Conservation (phyloP, 331 rosid genomes). For the Telfairia occidentalis region DNA sequence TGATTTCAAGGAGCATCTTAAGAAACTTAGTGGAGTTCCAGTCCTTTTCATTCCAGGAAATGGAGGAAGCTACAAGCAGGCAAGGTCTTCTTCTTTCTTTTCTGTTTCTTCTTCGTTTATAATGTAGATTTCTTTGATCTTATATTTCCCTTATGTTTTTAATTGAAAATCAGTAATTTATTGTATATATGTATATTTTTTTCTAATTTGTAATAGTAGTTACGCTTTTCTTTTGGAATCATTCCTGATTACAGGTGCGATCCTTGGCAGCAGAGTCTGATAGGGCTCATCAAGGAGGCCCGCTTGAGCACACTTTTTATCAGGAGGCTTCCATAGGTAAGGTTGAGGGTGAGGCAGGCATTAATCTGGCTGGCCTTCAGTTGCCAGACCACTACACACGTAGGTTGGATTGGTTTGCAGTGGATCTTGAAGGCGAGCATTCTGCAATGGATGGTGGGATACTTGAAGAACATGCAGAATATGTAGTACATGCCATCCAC, state of each 20-base stretch:
- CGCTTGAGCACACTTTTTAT: constrained; percentile 57
- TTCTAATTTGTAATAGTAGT: not conserved
- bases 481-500: constrained; percentile 84
- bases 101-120: not conserved
- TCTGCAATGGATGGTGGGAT: constrained; percentile 98
- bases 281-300: constrained; percentile 77
- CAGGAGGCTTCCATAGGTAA: constrained; percentile 49
- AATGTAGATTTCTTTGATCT: not conserved
- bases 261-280: constrained; percentile 95
- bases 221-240: not conserved
- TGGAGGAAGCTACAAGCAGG: constrained; percentile 99
- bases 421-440: constrained; percentile 97
- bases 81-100: constrained; percentile 42
- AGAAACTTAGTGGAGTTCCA: constrained; percentile 76
- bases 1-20: constrained; percentile 67
- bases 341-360: constrained; percentile 47
- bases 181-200: not conserved
- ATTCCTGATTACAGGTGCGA: constrained; percentile 46
- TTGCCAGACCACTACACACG: constrained; percentile 51
- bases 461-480: constrained; percentile 78
- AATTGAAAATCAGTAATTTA: not conserved
- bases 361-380: constrained; percentile 28
- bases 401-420: constrained; percentile 88
- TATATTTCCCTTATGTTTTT: not conserved
- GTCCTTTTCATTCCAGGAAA: constrained; percentile 95